Conservation (phyloP, 2,329 filamentous ascomycete genomes). For the Fusarium newnesense region DNA sequence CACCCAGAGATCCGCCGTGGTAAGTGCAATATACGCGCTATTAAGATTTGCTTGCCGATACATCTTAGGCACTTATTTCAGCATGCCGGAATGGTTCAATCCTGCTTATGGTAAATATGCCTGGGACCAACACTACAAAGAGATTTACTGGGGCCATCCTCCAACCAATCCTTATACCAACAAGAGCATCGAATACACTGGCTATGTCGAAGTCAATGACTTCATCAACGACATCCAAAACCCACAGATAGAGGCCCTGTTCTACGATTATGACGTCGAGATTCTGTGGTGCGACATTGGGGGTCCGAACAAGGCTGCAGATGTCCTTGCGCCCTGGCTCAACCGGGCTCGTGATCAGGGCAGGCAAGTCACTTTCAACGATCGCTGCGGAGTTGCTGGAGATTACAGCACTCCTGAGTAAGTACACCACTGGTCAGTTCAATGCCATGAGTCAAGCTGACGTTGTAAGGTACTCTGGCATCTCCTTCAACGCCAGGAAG, state of each 20-base stretch:
- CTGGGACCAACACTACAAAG: neutral
- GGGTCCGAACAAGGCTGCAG: neutral
- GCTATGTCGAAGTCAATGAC: neutral
- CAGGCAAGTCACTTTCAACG: neutral
- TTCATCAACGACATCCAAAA: neutral
- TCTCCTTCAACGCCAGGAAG: neutral
- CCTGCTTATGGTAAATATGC: neutral
- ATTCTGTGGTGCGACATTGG: neutral
- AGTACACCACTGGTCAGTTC: accelerated
- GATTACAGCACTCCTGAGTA: neutral
- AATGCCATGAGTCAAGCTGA: neutral
- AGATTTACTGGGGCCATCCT: neutral
- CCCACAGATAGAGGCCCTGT: neutral
- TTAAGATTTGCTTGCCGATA: too few relatives aligned
- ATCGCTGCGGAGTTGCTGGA: neutral
- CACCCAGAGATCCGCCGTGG: neutral
- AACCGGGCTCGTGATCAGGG: neutral
- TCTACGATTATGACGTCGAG: neutral
- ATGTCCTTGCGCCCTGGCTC: neutral
- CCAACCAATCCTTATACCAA: neutral
- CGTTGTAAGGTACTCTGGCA: neutral
- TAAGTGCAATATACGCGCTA: accelerated
- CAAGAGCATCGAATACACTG: neutral
- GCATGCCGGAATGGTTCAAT: neutral
- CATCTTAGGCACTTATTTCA: neutral